Conservation (phyloP, 805 yeast genomes). For the Ogataea philodendri region DNA sequence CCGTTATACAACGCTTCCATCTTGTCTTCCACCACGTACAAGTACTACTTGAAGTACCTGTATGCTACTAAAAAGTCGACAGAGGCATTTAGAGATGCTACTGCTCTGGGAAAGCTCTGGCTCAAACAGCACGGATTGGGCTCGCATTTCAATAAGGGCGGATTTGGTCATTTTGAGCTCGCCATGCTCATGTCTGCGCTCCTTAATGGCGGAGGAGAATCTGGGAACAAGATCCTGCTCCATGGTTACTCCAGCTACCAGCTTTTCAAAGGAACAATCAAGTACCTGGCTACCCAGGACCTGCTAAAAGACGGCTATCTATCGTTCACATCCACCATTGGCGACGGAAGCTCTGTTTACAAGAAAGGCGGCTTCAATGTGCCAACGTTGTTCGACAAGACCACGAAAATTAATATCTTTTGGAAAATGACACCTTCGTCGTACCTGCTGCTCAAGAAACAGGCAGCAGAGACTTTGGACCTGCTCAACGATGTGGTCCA, state of each 20-base stretch:
- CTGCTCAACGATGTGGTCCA: constrained; percentile 74
- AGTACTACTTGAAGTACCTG: constrained; percentile 68
- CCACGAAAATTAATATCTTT: constrained; percentile 71
- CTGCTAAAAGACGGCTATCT: constrained; percentile 60
- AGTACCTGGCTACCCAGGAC: constrained; percentile 79
- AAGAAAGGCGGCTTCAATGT: constrained; percentile 61
- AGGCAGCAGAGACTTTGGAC: constrained; percentile 65
- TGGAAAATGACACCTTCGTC: constrained; percentile 77
- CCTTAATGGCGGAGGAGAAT: constrained; percentile 76
- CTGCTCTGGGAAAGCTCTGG: constrained; percentile 86
- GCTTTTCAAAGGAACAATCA: constrained; percentile 83
- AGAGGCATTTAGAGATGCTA: constrained; percentile 83
- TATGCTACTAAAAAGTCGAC: constrained; percentile 74
- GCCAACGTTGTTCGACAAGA: constrained; percentile 75
- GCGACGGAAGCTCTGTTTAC: constrained; percentile 45
- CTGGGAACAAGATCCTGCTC: constrained; percentile 71
- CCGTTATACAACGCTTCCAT: constrained; percentile 85
- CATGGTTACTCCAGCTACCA: constrained; percentile 93
- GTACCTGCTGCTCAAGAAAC: constrained; percentile 56
- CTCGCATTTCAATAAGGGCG: constrained; percentile 59
- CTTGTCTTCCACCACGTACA: constrained; percentile 64
- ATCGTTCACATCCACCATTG: constrained; percentile 59
- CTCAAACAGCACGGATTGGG: constrained; percentile 80
- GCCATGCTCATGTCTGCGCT: constrained; percentile 76
- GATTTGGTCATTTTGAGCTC: constrained; percentile 93